These are phyloP conservation scores for Geosmithia flava DNA, from an alignment of 2,329 filamentous ascomycete genomes.

Conservation along the genomic window DNA sequence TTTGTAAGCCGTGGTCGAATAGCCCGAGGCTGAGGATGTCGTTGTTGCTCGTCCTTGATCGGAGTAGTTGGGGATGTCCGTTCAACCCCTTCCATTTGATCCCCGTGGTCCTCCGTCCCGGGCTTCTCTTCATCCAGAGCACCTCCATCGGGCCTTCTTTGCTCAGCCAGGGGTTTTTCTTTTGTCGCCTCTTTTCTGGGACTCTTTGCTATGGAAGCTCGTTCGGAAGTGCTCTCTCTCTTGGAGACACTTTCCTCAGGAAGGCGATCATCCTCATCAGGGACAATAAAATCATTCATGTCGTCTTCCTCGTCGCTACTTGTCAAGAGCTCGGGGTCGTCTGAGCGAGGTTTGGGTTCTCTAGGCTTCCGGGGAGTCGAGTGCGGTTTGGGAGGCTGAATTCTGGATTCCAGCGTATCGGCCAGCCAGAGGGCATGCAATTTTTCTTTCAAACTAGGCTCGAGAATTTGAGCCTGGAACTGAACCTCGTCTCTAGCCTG, in stretches of 20 bases:
- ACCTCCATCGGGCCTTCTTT: neutral
- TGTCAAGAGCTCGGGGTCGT: conserved; percentile 29
- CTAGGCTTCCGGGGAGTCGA: conserved; percentile 6
- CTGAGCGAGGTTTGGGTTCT: neutral
- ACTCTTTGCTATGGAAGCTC: neutral
- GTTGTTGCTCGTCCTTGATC: neutral
- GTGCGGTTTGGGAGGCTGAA: conserved; percentile 23
- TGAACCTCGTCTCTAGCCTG: conserved; percentile 36
- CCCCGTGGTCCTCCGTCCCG: neutral
- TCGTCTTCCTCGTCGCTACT: conserved; percentile 32
- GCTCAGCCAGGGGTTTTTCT: neutral
- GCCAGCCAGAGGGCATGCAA: conserved; percentile 39
- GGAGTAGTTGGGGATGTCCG: neutral
- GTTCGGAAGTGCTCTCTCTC: neutral
- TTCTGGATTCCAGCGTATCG: conserved; percentile 27
- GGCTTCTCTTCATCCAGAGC: neutral
- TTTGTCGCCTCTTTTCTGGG: neutral
- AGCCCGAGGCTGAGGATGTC: neutral
- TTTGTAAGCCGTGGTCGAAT: neutral
- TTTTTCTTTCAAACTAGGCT: conserved; percentile 51
- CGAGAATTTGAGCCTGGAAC: conserved; percentile 44
- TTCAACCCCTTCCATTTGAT: neutral
- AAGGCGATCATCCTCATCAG: conserved; percentile 7
- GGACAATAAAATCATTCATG: conserved; percentile 32
- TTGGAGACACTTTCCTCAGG: neutral